Conservation (phyloP, 2,329 filamentous ascomycete genomes). For the Phoma sp. region DNA sequence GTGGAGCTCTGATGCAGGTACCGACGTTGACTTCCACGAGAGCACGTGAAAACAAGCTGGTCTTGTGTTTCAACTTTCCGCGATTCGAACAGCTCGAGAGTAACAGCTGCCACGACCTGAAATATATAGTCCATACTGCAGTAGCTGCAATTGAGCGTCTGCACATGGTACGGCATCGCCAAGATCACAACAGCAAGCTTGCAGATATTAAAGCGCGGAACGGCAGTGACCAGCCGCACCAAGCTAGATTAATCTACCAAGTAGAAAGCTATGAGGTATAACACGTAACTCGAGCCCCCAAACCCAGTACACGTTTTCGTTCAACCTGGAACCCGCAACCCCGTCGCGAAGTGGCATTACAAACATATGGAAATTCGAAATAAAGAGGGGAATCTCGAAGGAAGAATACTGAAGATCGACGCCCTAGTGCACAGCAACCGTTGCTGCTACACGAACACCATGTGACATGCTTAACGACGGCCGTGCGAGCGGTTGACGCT, state of each 20-base stretch:
- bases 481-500: slow-evolving; percentile 89
- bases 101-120: background rate
- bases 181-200: background rate
- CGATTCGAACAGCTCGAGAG: too few relatives aligned
- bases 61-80: too few relatives aligned
- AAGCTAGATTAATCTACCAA: slow-evolving; percentile 18
- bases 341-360: slow-evolving; percentile 48
- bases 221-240: slow-evolving; percentile 12
- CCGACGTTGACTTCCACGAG: slow-evolving; percentile 4
- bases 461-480: slow-evolving; percentile 69
- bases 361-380: slow-evolving; percentile 47
- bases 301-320: slow-evolving; percentile 18
- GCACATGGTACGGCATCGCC: background rate
- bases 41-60: slow-evolving; percentile 4
- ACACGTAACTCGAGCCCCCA: slow-evolving; percentile 15
- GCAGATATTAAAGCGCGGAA: background rate
- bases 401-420: slow-evolving; percentile 34
- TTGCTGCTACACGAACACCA: slow-evolving; percentile 17
- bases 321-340: slow-evolving; percentile 20
- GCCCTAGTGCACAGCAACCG: slow-evolving; percentile 24
- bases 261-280: slow-evolving; percentile 17
- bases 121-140: background rate
- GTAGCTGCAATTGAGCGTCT: background rate
- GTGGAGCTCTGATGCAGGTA: slow-evolving; percentile 24
- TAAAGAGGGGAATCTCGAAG: slow-evolving; percentile 51